Evolutionary conservation across 768 basidiomycete species (phyloP), one percentile per base, ranked within the genome.

Genomic region (Pisolithus tinctorius): DNA sequence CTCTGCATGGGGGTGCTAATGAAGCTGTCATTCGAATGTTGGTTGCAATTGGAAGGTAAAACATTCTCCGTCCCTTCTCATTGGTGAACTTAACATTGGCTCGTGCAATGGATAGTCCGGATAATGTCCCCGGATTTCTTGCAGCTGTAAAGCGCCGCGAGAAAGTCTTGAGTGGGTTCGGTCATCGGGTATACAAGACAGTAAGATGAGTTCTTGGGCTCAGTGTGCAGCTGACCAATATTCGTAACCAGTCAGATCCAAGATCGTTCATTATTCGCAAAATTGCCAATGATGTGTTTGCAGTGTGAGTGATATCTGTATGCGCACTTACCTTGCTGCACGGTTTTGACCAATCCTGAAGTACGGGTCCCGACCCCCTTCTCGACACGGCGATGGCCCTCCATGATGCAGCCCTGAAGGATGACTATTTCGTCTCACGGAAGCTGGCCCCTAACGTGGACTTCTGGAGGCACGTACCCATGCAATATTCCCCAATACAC

Each of bases 1-100:
- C 63, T 78, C 63, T 66, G 25, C 65, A 66, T 17, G 88, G 90
- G 57, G 91, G 92, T 47, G 93, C 92, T 3, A 93, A 93, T 58
- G 92, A 95, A 66, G 91, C 93, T 5, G 93, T 95, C 54, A 92
- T 95, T 62, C 83, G 93, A 13, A 95, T 95, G 93, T 73, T 95
- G 39, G 77, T 91, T 40, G 83, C 88, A 1, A 93, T 95, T 55
- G 92, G 90, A 60, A 82, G 81, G 81, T 88, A 59, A 47, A 29
- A 26, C 5, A 25, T 26, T 26, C 20, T 16, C 3, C 29, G 4
- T 26, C 13, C 6, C 13, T 8, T 42, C 9, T 23, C 9, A 42
- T 6, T 4, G 34, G 34, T 13, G 34, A 26, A 4, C 41, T 42
- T 42, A 26, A 42, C 23, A 4, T 13, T 13, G 25, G 4, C 41